Evolutionary conservation across 2,329 filamentous ascomycete species (phyloP).

Genomic region (Cercospora janseana): DNA sequence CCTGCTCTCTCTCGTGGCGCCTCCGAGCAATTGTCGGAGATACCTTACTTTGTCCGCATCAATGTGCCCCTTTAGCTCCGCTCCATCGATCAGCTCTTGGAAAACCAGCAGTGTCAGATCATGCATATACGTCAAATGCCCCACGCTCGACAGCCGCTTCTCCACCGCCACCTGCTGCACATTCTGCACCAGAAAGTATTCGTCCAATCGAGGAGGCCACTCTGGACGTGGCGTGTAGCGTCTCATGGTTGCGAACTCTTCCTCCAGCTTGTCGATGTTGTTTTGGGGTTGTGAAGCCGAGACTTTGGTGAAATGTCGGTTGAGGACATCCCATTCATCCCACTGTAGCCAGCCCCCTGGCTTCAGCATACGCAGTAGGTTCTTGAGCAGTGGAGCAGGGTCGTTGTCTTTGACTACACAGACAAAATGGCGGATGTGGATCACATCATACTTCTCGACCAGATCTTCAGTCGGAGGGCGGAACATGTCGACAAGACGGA

Average conservation of each 20-base stretch:
- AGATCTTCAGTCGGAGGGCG: constrained; percentile 19
- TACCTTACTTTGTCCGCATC: constrained; percentile 20
- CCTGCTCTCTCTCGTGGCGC: constrained; percentile 25
- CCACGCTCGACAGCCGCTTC: constrained; percentile 22
- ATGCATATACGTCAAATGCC: constrained; percentile 26
- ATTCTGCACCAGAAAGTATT: constrained; percentile 24
- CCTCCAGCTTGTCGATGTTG: constrained; percentile 26
- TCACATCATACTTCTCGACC: constrained; percentile 27
- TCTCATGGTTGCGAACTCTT: constrained; percentile 23
- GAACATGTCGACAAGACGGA: constrained; percentile 26
- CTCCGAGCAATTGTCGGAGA: constrained; percentile 20
- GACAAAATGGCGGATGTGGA: constrained; percentile 31
- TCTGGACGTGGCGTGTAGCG: constrained; percentile 21
- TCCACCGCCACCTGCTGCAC: constrained; percentile 24
- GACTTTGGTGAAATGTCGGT: constrained; percentile 25
- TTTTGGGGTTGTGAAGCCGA: constrained; percentile 12
- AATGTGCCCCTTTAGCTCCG: constrained; percentile 20
- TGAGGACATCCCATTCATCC: constrained; percentile 27
- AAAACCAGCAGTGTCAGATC: constrained; percentile 25
- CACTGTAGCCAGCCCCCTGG: constrained; percentile 28
- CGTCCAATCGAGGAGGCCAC: constrained; percentile 23
- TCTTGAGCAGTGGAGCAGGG: constrained; percentile 24
- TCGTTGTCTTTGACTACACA: constrained; percentile 29
- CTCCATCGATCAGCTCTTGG: constrained; percentile 27
- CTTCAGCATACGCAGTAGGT: constrained; percentile 25